Conservation (phyloP, 768 basidiomycete species). For the Crepidotus variabilis region DNA sequence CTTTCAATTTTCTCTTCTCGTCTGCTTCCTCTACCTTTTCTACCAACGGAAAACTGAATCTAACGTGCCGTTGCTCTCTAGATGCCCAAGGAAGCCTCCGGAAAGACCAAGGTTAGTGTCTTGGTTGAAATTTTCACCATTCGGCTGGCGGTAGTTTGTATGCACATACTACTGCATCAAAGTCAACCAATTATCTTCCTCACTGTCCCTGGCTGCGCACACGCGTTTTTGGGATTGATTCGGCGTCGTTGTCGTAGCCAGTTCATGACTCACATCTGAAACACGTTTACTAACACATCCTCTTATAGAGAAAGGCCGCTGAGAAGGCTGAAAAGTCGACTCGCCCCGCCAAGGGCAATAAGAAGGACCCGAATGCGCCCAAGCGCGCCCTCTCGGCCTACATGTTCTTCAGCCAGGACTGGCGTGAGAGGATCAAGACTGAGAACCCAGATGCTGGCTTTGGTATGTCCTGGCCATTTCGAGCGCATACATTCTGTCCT, state of each 20-base stretch:
- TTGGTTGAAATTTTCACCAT: constrained; percentile 18
- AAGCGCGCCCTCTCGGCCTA: constrained; percentile 95
- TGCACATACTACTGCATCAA: not conserved
- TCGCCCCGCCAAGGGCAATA: constrained; percentile 28
- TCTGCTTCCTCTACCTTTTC: constrained; percentile 7
- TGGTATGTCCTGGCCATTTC: constrained; percentile 43
- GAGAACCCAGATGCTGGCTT: constrained; percentile 96
- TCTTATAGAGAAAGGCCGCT: constrained; percentile 65
- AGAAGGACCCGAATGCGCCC: constrained; percentile 82
- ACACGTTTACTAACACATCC: constrained; percentile 2
- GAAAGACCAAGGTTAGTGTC: constrained; percentile 54
- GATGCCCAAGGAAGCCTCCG: constrained; percentile 80
- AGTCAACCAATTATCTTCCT: not conserved
- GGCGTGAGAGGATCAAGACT: constrained; percentile 91
- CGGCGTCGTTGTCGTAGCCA: constrained; percentile 9
- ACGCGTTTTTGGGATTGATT: constrained; percentile 1
- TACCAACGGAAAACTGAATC: constrained; percentile 9
- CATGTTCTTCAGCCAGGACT: constrained; percentile 98
- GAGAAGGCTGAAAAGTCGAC: constrained; percentile 63
- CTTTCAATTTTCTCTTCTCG: constrained; percentile 5
- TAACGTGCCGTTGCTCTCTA: constrained; percentile 24
- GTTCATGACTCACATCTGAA: constrained; percentile 5
- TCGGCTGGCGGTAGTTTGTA: constrained; percentile 2
- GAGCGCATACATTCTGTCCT: not conserved
- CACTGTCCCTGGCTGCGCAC: not conserved